Evolutionary conservation across 1,284 basidiomycete genomes (phyloP), one percentile per base, ranked within the genome.

Genomic region (Cryptococcus sp.): DNA sequence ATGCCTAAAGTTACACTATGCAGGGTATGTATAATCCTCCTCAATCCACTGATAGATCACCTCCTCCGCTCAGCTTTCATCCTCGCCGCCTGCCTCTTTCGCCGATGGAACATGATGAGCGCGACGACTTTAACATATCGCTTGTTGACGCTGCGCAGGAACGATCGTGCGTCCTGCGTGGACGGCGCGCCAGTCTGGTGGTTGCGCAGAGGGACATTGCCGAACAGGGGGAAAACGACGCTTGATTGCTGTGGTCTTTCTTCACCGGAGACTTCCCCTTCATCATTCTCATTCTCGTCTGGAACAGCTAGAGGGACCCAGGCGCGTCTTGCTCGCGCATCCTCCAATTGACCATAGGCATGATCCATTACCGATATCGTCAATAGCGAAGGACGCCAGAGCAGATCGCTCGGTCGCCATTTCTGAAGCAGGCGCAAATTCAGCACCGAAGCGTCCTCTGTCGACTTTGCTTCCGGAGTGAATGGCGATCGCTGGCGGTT

Each of bases 401-500:
- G 57, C 8, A 66, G 50, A 51, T 78, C 77, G 27, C 60, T 64
- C 2, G 75, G 74, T 38, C 77, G 60, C 73, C 73, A 78, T 5
- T 58, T 52, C 8, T 58, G 49, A 19, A 76, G 58, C 3, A 75
- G 27, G 15, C 62, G 49, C 19, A 68, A 11, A 49, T 58, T 55
- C 22, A 59, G 52, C 17, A 54, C 50, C 23, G n/a, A 19, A 7
- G 49, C 19, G 8, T 50, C 20, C 13, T 55, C 52, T 19, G 38
- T 40, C 23, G 25, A 42, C 20, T 48, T 46, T 35, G 51, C 48
- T 47, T 57, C 57, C 3, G 27, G 11, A 3, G 50, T 58, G 52
- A 59, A 57, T 13, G 61, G 61, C 38, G 57, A 57, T 52, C 50
- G 46, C 6, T 13, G 23, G 49, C 55, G 54, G 20, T 50, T 22